phyloP scores from a whole-genome alignment of 306 rosid species.

The Aeschynomene evenia region DNA sequence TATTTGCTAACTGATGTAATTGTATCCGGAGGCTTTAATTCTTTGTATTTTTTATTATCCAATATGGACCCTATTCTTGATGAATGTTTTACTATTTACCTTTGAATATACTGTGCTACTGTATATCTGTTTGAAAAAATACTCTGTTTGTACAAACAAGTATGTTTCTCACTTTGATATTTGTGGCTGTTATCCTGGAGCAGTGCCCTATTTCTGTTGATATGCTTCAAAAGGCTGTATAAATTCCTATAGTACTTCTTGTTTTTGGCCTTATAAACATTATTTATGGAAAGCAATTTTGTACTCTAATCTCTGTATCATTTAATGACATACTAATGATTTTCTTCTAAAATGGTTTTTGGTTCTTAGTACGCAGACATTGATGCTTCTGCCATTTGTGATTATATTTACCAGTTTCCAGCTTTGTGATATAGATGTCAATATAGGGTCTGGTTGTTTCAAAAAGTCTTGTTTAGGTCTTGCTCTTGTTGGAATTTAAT shows the following conservation, averaged over 20 bases:
- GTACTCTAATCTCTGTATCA: background rate
- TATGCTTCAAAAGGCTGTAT: background rate
- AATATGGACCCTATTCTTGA: background rate
- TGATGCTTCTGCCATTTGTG: background rate
- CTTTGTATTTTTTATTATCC: background rate
- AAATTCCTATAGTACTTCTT: background rate
- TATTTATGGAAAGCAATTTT: background rate
- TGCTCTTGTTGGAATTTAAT: background rate
- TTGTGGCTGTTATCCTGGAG: background rate
- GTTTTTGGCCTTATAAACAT: background rate
- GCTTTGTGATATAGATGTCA: background rate
- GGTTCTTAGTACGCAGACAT: background rate
- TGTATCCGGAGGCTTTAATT: background rate
- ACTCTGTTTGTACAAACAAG: background rate
- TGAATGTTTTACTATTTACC: background rate
- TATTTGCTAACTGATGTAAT: background rate
- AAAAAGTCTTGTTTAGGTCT: background rate
- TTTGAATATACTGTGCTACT: background rate
- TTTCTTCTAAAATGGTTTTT: background rate
- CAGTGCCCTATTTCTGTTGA: background rate
- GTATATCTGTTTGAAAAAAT: background rate
- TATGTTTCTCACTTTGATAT: background rate
- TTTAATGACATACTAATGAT: background rate
- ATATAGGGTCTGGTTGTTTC: background rate
- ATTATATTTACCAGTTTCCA: background rate